Conservation (phyloP, 345 rosid genomes). For the Hypericum perforatum region DNA sequence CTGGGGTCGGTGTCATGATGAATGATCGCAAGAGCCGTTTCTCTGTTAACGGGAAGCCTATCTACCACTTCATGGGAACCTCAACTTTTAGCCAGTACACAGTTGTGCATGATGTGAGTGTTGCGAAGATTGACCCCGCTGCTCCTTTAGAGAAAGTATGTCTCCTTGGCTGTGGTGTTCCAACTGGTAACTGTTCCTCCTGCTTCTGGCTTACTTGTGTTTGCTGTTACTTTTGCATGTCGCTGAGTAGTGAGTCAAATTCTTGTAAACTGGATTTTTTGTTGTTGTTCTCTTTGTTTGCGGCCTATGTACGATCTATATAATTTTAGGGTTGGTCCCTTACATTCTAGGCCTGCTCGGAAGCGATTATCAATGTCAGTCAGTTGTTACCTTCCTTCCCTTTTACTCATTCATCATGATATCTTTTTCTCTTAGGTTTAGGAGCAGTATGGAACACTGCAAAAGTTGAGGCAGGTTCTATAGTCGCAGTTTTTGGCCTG, state of each 20-base stretch:
- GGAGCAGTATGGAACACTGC: conserved; percentile 99
- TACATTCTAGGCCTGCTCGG: no score
- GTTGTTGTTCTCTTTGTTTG: no score
- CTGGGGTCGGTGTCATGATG: conserved; percentile 97
- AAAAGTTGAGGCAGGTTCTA: conserved; percentile 89
- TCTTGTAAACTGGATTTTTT: no score
- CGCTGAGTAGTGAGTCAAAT: no score
- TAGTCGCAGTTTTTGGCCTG: conserved; percentile 90
- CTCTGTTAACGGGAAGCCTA: conserved; percentile 74
- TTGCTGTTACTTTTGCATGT: not conserved
- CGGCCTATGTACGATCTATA: no score
- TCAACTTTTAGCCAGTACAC: conserved; percentile 98
- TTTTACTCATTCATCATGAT: not conserved
- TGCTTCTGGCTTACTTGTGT: not conserved
- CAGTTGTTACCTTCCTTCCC: not conserved
- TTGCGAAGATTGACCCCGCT: conserved; percentile 78
- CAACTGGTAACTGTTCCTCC: conserved; percentile 54
- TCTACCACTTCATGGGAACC: conserved; percentile 98
- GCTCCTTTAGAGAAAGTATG: conserved; percentile 98
- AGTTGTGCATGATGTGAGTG: conserved; percentile 96
- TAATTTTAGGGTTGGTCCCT: no score
- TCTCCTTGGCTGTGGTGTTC: conserved; percentile 99
- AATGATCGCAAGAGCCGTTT: conserved; percentile 76
- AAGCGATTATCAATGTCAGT: no score
- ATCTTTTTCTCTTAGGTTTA: conserved; percentile 38